Conservation (phyloP, 1,139 yeast species). For the Saccharomycopsis hybrid region DNA sequence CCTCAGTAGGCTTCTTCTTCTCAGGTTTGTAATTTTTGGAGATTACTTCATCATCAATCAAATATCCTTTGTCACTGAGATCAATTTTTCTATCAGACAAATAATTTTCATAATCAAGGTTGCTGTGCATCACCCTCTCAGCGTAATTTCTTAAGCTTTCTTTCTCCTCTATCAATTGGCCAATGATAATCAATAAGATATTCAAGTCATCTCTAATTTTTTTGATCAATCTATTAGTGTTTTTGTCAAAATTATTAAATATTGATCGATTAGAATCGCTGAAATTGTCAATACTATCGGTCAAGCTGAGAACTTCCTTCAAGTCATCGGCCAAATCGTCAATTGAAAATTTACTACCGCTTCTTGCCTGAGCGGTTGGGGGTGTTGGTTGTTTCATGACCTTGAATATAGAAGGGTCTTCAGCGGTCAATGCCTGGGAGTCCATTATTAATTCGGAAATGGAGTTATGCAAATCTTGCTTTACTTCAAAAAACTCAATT, state of each 20-base stretch:
- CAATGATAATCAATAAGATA: conserved; percentile 40
- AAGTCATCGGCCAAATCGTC: conserved; percentile 48
- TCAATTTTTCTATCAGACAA: conserved; percentile 12
- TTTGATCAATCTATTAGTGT: conserved; percentile 39
- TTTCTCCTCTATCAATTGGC: conserved; percentile 61
- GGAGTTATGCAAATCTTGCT: conserved; percentile 66
- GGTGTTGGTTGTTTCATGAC: conserved; percentile 35
- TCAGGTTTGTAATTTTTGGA: neutral
- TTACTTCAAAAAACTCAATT: conserved; percentile 66
- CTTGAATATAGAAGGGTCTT: conserved; percentile 67
- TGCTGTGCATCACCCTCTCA: conserved; percentile 63
- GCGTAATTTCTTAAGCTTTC: conserved; percentile 66
- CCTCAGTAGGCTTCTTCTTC: conserved; percentile 26
- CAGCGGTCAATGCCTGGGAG: conserved; percentile 62
- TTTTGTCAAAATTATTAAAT: conserved; percentile 43
- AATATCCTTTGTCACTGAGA: conserved; percentile 17
- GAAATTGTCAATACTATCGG: conserved; percentile 8
- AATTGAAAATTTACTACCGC: conserved; percentile 24
- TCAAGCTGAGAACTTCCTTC: conserved; percentile 37
- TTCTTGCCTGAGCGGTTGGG: conserved; percentile 31
- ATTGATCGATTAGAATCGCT: neutral
- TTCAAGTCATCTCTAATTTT: conserved; percentile 42
- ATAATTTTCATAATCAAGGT: conserved; percentile 3
- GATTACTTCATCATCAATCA: conserved; percentile 12
- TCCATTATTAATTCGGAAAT: conserved; percentile 58